Conservation (phyloP, 1,284 basidiomycete genomes). For the Xerocomus nothofagi region DNA sequence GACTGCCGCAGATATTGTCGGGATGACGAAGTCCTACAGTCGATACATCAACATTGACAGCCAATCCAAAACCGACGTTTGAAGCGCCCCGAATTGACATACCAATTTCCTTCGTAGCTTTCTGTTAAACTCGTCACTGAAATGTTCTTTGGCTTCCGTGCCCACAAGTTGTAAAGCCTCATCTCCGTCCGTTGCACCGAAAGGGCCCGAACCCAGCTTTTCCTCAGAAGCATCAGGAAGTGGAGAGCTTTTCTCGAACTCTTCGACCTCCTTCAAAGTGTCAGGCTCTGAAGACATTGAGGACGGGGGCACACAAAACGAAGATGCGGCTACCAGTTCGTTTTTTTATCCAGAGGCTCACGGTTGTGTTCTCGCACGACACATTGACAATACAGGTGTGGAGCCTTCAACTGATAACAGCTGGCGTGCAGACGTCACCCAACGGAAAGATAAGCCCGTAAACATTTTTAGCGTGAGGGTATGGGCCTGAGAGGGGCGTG, state of each 20-base stretch:
- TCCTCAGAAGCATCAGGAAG: slow-evolving; percentile 15
- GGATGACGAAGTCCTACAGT: slow-evolving; percentile 54
- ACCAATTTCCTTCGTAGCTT: slow-evolving; percentile 61
- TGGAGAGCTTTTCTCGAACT: slow-evolving; percentile 13
- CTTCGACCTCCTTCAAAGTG: slow-evolving; percentile 8
- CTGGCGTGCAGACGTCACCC: not conserved
- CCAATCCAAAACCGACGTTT: not conserved
- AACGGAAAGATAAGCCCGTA: slow-evolving; percentile 21
- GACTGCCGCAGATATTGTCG: slow-evolving; percentile 62
- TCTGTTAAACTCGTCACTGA: slow-evolving; percentile 61
- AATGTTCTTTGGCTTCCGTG: slow-evolving; percentile 47
- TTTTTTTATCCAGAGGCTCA: slow-evolving; percentile 17
- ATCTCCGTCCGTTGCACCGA: slow-evolving; percentile 47
- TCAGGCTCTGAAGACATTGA: slow-evolving; percentile 22
- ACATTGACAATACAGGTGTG: not conserved
- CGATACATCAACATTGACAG: not conserved
- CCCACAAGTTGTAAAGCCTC: slow-evolving; percentile 63
- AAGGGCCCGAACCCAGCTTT: slow-evolving; percentile 16
- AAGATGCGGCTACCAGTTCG: not conserved
- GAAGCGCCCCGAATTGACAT: slow-evolving; percentile 16
- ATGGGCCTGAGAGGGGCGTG: slow-evolving; percentile 5
- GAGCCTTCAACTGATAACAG: slow-evolving; percentile 15
- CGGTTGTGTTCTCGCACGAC: slow-evolving; percentile 8
- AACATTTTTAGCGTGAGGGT: slow-evolving; percentile 9
- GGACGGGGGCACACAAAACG: slow-evolving; percentile 1